phyloP scores from a whole-genome alignment of 2,329 filamentous ascomycete genomes.

The Didymella sp. region DNA sequence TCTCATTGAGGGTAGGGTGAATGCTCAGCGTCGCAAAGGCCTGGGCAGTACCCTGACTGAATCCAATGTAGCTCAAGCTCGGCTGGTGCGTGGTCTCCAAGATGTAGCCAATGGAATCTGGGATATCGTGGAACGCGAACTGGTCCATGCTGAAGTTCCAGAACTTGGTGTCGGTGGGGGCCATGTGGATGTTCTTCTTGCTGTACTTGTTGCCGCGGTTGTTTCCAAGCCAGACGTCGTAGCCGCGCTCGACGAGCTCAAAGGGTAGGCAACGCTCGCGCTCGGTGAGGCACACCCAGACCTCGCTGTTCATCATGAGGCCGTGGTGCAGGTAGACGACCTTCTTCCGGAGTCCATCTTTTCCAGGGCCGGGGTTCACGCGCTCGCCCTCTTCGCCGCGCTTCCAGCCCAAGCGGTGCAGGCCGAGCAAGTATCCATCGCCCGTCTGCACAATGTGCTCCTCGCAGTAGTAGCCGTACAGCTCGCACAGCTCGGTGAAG shows the following conservation, averaged over 20 bases:
- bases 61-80: constrained; percentile 93
- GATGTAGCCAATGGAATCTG: constrained; percentile 91
- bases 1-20: constrained; percentile 87
- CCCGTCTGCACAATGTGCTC: constrained; percentile 95
- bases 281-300: constrained; percentile 94
- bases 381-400: constrained; percentile 80
- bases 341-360: constrained; percentile 69
- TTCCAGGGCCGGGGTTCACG: constrained; percentile 73
- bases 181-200: constrained; percentile 83
- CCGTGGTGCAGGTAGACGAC: constrained; percentile 96
- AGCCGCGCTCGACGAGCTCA: constrained; percentile 84
- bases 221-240: constrained; percentile 97
- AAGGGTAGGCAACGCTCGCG: constrained; percentile 87
- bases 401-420: constrained; percentile 85
- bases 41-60: constrained; percentile 96
- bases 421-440: constrained; percentile 89
- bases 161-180: constrained; percentile 78
- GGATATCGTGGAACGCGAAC: constrained; percentile 97
- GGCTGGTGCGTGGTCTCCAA: constrained; percentile 80
- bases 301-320: constrained; percentile 97
- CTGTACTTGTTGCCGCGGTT: constrained; percentile 99
- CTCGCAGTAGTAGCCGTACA: constrained; percentile 92
- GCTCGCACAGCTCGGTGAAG: constrained; percentile 89
- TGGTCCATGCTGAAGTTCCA: constrained; percentile 99
- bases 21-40: constrained; percentile 93